Evolutionary conservation across 306 rosid species (phyloP).

Genomic region (Purshia tridentata): DNA sequence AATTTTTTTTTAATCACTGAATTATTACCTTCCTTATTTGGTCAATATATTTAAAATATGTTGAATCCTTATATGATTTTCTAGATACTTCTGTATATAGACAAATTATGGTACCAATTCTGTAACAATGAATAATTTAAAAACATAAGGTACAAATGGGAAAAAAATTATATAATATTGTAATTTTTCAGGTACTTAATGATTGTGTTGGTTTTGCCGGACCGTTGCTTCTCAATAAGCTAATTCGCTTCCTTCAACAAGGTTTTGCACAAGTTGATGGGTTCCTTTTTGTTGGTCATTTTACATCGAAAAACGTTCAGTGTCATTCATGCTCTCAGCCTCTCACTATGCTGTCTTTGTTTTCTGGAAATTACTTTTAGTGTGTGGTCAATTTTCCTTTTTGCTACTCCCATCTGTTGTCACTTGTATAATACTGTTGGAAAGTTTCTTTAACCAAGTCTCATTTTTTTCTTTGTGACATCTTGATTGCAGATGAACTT

Average conservation of each 20-base stretch:
- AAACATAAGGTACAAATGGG: background rate
- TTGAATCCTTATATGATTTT: too few relatives aligned
- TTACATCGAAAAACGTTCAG: background rate
- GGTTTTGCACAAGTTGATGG: slow-evolving; percentile 44
- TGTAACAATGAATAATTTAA: background rate
- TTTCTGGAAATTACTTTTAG: slow-evolving; percentile 12
- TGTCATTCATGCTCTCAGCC: background rate
- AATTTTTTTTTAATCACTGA: too few relatives aligned
- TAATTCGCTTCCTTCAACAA: slow-evolving; percentile 82
- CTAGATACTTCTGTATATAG: too few relatives aligned
- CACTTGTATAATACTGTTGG: too few relatives aligned
- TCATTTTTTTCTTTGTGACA: too few relatives aligned
- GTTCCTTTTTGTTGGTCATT: slow-evolving; percentile 25
- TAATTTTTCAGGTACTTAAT: slow-evolving; percentile 67
- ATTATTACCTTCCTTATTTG: too few relatives aligned
- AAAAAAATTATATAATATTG: background rate
- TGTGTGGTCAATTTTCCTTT: background rate
- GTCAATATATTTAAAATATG: too few relatives aligned
- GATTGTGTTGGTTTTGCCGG: slow-evolving; percentile 87
- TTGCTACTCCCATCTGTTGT: too few relatives aligned
- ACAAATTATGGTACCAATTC: too few relatives aligned
- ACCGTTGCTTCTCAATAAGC: slow-evolving; percentile 93
- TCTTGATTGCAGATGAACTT: background rate
- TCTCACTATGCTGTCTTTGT: slow-evolving; percentile 5
- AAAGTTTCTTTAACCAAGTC: too few relatives aligned